These are phyloP conservation scores for Lenzites betulinus DNA, from an alignment of 768 basidiomycete genomes.

Conservation along the genomic window DNA sequence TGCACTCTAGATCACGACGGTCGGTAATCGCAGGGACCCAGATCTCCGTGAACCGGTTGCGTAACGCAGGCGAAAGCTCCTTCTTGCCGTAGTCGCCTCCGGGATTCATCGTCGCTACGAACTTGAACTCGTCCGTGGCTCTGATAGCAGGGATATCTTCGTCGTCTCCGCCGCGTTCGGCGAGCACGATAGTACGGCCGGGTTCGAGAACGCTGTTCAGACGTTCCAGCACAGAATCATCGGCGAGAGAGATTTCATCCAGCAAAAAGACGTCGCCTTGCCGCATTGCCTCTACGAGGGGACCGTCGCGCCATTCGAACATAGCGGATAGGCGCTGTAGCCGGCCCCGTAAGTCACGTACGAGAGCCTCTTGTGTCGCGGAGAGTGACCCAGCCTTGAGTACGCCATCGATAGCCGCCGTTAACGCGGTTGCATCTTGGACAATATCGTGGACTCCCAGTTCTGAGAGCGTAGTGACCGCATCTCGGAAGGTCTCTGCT, in stretches of 20 bases:
- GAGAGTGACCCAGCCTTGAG: constrained; percentile 35
- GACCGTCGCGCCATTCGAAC: constrained; percentile 97
- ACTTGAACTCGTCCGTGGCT: constrained; percentile 74
- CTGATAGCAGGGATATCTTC: constrained; percentile 65
- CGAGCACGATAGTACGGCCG: constrained; percentile 82
- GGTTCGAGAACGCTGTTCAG: constrained; percentile 98
- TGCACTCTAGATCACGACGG: constrained; percentile 72
- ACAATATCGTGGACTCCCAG: constrained; percentile 35
- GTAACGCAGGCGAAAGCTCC: constrained; percentile 92
- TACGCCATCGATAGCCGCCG: constrained; percentile 27
- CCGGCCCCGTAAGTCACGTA: constrained; percentile 47
- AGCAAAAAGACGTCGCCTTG: constrained; percentile 83
- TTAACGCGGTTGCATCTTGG: constrained; percentile 31
- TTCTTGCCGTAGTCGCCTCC: constrained; percentile 99
- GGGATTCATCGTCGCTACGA: constrained; percentile 98
- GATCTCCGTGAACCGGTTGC: constrained; percentile 98
- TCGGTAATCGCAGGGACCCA: constrained; percentile 91
- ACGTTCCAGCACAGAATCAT: constrained; percentile 96
- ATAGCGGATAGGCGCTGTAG: constrained; percentile 64
- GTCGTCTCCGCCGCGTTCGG: constrained; percentile 85
- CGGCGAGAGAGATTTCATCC: constrained; percentile 96
- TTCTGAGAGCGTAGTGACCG: constrained; percentile 40
- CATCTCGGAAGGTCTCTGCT: constrained; percentile 51
- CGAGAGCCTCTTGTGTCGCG: constrained; percentile 30
- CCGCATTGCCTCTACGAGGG: constrained; percentile 91